Conservation (phyloP, 768 basidiomycete species). For the Hypholoma fasciculare region DNA sequence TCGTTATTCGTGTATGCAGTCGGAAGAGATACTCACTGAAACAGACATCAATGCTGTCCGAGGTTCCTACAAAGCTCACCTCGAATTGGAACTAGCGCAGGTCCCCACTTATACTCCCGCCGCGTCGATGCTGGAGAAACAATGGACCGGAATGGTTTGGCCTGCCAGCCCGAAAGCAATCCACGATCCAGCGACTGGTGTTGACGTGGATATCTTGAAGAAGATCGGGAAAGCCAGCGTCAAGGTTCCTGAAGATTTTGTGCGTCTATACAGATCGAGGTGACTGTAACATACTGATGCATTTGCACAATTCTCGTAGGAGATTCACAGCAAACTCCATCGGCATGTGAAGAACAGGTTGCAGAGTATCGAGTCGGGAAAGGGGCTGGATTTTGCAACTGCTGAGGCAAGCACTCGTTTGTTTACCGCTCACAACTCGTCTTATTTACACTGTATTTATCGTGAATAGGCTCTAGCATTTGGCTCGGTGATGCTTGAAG, state of each 20-base stretch:
- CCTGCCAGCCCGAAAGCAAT: conserved; percentile 57
- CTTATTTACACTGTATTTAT: background rate
- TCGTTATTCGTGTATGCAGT: conserved; percentile 25
- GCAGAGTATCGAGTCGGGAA: conserved; percentile 64
- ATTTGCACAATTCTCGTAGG: conserved; percentile 40
- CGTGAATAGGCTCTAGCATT: conserved; percentile 79
- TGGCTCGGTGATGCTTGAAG: conserved; percentile 81
- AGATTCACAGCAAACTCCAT: conserved; percentile 76
- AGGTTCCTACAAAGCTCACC: conserved; percentile 54
- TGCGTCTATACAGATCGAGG: conserved; percentile 35
- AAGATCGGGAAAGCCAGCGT: conserved; percentile 73
- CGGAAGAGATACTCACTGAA: conserved; percentile 52
- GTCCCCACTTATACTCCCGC: conserved; percentile 49
- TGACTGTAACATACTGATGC: conserved; percentile 28
- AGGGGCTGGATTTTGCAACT: conserved; percentile 86
- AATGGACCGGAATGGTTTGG: conserved; percentile 71
- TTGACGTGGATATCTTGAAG: conserved; percentile 48
- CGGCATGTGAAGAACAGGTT: conserved; percentile 79
- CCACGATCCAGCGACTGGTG: conserved; percentile 67
- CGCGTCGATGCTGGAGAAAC: conserved; percentile 57
- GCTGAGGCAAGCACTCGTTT: conserved; percentile 62
- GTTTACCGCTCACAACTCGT: background rate
- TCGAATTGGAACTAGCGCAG: conserved; percentile 60
- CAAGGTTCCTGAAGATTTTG: conserved; percentile 56
- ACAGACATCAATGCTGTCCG: conserved; percentile 53